These are phyloP conservation scores for Suillus discolor DNA, from an alignment of 768 basidiomycete species.

Conservation along the genomic window DNA sequence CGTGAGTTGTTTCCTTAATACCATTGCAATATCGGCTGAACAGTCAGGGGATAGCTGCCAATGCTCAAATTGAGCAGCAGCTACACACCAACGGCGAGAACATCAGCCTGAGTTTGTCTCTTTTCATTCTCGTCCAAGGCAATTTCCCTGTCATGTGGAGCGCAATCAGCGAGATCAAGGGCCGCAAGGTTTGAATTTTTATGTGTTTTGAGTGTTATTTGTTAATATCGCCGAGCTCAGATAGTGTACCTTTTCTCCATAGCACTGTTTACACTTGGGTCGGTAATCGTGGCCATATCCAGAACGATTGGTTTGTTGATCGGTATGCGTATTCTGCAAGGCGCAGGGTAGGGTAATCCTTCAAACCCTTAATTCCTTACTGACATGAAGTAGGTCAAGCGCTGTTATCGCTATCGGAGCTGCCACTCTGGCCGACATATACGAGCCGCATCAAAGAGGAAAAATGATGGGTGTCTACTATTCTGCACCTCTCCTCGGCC, in stretches of 20 bases:
- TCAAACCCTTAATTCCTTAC: background rate
- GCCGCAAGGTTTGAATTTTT: constrained; percentile 54
- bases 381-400: constrained; percentile 46
- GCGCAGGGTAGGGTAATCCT: constrained; percentile 47
- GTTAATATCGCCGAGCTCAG: constrained; percentile 28
- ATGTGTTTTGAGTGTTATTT: background rate
- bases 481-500: constrained; percentile 75
- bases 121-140: constrained; percentile 76
- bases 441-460: constrained; percentile 77
- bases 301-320: constrained; percentile 61
- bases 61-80: constrained; percentile 60
- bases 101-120: constrained; percentile 68
- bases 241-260: constrained; percentile 59
- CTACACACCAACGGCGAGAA: constrained; percentile 62
- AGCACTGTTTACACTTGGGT: constrained; percentile 55
- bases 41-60: constrained; percentile 52
- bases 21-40: background rate
- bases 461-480: constrained; percentile 85
- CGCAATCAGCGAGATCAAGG: constrained; percentile 74
- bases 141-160: constrained; percentile 68
- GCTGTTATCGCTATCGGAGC: constrained; percentile 76
- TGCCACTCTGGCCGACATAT: constrained; percentile 79
- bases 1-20: constrained; percentile 19
- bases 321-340: constrained; percentile 69
- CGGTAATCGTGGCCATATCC: constrained; percentile 59